These are phyloP conservation scores for Paradendryphiella salina DNA, from an alignment of 2,329 filamentous ascomycete species.

Conservation along the genomic window DNA sequence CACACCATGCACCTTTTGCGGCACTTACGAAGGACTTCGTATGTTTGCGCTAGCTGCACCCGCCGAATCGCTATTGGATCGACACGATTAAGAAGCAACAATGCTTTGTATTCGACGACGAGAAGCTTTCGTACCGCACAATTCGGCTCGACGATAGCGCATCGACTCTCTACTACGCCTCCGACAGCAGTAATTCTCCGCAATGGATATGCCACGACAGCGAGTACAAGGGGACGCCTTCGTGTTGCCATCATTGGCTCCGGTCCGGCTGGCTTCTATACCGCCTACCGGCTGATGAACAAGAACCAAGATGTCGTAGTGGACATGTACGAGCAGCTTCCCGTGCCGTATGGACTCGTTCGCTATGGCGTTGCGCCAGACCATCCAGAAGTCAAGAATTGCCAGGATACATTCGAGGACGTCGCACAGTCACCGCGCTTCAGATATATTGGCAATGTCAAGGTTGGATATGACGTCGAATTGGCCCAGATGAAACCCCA, in stretches of 20 bases:
- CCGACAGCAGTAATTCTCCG: not conserved
- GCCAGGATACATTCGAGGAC: slow-evolving; percentile 89
- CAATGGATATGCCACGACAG: slow-evolving; percentile 34
- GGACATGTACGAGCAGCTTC: slow-evolving; percentile 95
- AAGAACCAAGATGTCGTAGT: slow-evolving; percentile 72
- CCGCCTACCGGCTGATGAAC: slow-evolving; percentile 80
- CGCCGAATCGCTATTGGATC: slow-evolving; percentile 17
- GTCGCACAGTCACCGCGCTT: slow-evolving; percentile 82
- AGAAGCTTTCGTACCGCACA: slow-evolving; percentile 12
- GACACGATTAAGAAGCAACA: not conserved
- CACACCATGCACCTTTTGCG: slow-evolving; percentile 31
- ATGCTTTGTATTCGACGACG: not conserved
- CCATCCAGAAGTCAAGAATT: slow-evolving; percentile 99
- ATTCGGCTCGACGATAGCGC: slow-evolving; percentile 11
- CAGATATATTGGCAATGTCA: slow-evolving; percentile 87
- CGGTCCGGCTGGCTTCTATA: slow-evolving; percentile 94
- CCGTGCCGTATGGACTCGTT: slow-evolving; percentile 89
- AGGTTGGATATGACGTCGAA: slow-evolving; percentile 71
- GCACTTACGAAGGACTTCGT: slow-evolving; percentile 16
- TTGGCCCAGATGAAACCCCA: slow-evolving; percentile 72
- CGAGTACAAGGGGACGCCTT: slow-evolving; percentile 55
- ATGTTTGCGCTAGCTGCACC: slow-evolving; percentile 38
- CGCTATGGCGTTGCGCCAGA: slow-evolving; percentile 97
- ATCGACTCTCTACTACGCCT: not conserved
- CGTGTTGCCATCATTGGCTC: slow-evolving; percentile 89